A percentile compares a stretch with the other conserved stretches of the same genome.
phyloP scores from a whole-genome alignment of 2,329 filamentous ascomycete species.

The Leptographium flavum region DNA sequence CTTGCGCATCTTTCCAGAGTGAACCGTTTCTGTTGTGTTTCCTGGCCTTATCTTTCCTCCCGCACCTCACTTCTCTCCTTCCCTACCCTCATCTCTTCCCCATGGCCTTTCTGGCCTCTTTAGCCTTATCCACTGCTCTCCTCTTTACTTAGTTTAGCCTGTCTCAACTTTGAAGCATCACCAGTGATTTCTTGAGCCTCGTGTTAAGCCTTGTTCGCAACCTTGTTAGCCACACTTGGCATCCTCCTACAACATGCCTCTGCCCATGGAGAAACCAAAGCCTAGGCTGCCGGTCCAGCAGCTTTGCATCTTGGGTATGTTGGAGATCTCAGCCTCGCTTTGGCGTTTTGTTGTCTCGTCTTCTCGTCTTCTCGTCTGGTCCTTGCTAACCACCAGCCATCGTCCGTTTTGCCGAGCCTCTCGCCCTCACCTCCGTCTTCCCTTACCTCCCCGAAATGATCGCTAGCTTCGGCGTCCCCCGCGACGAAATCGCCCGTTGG shows the following conservation, averaged over 20 bases:
- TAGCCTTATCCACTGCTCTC: not conserved
- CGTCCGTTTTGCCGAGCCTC: conserved; percentile 65
- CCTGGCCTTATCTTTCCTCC: not conserved
- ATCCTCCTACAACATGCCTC: conserved; percentile 4
- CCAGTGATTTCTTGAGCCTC: no score
- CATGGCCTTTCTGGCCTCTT: not conserved
- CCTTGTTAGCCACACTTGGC: not conserved
- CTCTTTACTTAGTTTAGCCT: not conserved
- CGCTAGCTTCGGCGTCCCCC: conserved; percentile 56
- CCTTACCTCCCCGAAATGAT: conserved; percentile 72
- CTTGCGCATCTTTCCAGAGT: not conserved
- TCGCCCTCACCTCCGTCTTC: conserved; percentile 57
- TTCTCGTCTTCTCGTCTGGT: not conserved
- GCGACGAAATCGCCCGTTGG: conserved; percentile 64
- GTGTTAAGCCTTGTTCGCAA: not conserved
- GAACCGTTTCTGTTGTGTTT: not conserved
- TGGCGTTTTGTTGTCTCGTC: not conserved
- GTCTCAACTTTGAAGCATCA: no score
- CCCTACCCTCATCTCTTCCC: not conserved
- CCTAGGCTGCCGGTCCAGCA: conserved; percentile 64
- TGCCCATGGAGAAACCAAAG: conserved; percentile 14
- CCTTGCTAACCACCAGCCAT: conserved; percentile 36
- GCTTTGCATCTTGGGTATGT: conserved; percentile 58
- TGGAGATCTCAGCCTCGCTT: not conserved
- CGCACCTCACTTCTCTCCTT: not conserved